Evolutionary conservation across 805 yeast species (phyloP).

Genomic region (Saccharomyces paradoxus): DNA sequence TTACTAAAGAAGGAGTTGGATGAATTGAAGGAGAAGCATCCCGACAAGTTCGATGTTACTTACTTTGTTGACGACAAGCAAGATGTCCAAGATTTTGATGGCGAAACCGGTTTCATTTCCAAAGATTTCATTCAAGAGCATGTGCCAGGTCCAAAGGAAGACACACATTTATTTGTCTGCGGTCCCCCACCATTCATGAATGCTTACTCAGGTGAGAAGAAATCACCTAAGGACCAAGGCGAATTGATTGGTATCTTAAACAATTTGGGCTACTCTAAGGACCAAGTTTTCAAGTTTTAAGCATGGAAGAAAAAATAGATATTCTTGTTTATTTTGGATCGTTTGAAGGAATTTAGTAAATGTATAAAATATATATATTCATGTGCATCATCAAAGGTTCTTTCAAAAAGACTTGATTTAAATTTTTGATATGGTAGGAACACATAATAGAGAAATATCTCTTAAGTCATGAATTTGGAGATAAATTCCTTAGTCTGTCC

Average conservation of each 20-base stretch:
- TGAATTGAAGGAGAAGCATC: slow-evolving; percentile 41
- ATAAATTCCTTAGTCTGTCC: slow-evolving; percentile 15
- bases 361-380: slow-evolving; percentile 3
- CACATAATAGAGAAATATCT: background rate
- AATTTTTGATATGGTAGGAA: background rate
- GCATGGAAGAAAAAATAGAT: background rate
- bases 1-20: slow-evolving; percentile 75
- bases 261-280: slow-evolving; percentile 82
- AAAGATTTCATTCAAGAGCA: slow-evolving; percentile 58
- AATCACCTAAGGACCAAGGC: slow-evolving; percentile 88
- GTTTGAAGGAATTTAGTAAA: background rate
- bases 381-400: background rate
- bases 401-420: background rate
- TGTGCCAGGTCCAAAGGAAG: slow-evolving; percentile 59
- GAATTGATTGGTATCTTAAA: slow-evolving; percentile 80
- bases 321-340: background rate
- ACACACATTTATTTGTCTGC: slow-evolving; percentile 76
- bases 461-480: slow-evolving; percentile 5
- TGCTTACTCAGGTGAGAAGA: slow-evolving; percentile 79
- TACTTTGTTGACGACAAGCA: slow-evolving; percentile 68
- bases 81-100: slow-evolving; percentile 33
- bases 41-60: slow-evolving; percentile 68
- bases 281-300: slow-evolving; percentile 83
- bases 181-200: slow-evolving; percentile 92
- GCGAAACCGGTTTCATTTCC: slow-evolving; percentile 66